A percentile compares a stretch with the other conserved stretches of the same genome.
Evolutionary conservation across 2,329 filamentous ascomycete species (phyloP).

Genomic region (Reticulascus tulasneorum): DNA sequence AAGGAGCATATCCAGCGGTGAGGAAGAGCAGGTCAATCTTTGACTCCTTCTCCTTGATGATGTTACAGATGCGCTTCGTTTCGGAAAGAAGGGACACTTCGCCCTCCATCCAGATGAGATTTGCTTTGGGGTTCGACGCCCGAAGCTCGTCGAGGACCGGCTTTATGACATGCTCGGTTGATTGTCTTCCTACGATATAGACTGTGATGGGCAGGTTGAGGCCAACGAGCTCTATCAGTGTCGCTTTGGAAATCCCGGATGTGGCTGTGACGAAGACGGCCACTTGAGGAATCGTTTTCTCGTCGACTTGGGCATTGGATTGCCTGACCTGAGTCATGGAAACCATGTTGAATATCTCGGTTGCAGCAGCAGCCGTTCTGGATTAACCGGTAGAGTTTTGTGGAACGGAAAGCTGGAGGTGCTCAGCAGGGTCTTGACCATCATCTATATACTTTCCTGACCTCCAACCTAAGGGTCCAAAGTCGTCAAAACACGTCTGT

Average conservation of each 20-base stretch:
- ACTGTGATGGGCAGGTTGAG: conserved; percentile 30
- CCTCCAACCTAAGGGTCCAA: not conserved
- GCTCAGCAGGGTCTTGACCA: not conserved
- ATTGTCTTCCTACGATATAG: conserved; percentile 39
- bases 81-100: conserved; percentile 43
- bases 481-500: too few relatives aligned
- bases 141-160: conserved; percentile 32
- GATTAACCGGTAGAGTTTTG: too few relatives aligned
- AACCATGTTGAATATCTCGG: conserved; percentile 28
- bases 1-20: conserved; percentile 38
- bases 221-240: conserved; percentile 30
- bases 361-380: too few relatives aligned
- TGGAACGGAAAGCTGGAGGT: too few relatives aligned
- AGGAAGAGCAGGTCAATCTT: conserved; percentile 40
- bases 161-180: conserved; percentile 23
- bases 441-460: not conserved
- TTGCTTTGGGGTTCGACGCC: conserved; percentile 31
- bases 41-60: conserved; percentile 32
- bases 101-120: conserved; percentile 37
- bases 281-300: conserved; percentile 29
- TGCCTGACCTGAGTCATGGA: conserved; percentile 27
- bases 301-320: conserved; percentile 36
- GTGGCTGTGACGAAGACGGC: conserved; percentile 43
- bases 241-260: conserved; percentile 40
- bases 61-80: conserved; percentile 30